Conservation (phyloP, 2,329 filamentous ascomycete genomes). For the Botrytis elliptica region DNA sequence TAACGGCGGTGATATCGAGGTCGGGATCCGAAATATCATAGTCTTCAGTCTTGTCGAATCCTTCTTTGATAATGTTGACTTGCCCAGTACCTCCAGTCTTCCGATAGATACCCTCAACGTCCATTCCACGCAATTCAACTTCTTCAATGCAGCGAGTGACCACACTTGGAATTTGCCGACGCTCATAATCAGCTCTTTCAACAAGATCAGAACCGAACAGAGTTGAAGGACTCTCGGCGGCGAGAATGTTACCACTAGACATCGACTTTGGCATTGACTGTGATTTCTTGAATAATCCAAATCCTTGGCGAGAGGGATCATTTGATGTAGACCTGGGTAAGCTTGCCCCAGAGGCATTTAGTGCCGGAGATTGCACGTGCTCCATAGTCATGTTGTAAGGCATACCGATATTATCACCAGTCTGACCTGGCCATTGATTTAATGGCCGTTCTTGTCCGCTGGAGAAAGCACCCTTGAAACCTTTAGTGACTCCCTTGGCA, state of each 20-base stretch:
- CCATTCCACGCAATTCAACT: conserved; percentile 94
- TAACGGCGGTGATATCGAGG: conserved; percentile 93
- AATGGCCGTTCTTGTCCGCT: conserved; percentile 51
- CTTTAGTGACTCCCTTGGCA: conserved; percentile 91
- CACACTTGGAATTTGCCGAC: conserved; percentile 82
- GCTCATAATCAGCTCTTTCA: conserved; percentile 83
- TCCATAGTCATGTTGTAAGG: conserved; percentile 68
- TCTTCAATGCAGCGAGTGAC: conserved; percentile 95
- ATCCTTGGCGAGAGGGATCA: conserved; percentile 41
- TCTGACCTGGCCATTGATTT: conserved; percentile 53
- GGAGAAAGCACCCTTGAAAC: conserved; percentile 84
- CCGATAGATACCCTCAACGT: conserved; percentile 94
- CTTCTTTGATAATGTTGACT: conserved; percentile 84
- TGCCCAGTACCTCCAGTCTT: conserved; percentile 94
- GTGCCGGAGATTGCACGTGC: conserved; percentile 48
- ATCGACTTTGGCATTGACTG: conserved; percentile 50
- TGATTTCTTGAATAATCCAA: conserved; percentile 64
- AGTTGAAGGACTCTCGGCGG: conserved; percentile 53
- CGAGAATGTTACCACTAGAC: conserved; percentile 43
- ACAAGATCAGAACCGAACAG: conserved; percentile 89
- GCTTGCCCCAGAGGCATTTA: conserved; percentile 27
- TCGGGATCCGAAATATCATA: conserved; percentile 92
- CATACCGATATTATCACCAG: conserved; percentile 63
- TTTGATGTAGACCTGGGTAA: conserved; percentile 33
- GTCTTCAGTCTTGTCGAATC: conserved; percentile 82